Evolutionary conservation across 805 yeast species (phyloP).

Genomic region (Ogataea saltuana): DNA sequence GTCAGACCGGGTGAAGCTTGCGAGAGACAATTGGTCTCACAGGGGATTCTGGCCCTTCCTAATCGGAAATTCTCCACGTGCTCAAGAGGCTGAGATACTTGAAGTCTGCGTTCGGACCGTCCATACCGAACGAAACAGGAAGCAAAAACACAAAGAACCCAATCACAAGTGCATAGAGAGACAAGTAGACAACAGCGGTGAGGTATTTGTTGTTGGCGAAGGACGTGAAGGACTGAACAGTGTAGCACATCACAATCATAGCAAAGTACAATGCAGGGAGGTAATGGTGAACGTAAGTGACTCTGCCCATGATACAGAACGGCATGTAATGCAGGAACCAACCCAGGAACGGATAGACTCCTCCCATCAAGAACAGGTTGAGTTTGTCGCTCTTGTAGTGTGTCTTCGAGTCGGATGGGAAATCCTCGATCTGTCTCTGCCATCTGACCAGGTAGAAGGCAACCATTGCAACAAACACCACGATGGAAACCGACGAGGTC

Average conservation of each 20-base stretch:
- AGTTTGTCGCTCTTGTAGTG: conserved; percentile 22
- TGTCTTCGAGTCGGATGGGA: conserved; percentile 39
- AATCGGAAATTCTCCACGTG: conserved; percentile 49
- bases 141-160: conserved; percentile 61
- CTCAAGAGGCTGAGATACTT: conserved; percentile 52
- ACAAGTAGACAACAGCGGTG: conserved; percentile 40
- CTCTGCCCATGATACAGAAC: conserved; percentile 91
- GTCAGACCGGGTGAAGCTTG: no score
- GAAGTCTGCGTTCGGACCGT: conserved; percentile 49
- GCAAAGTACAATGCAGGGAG: conserved; percentile 96
- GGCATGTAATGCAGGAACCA: conserved; percentile 91
- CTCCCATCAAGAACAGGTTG: conserved; percentile 54
- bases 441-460: conserved; percentile 62
- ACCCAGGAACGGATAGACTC: conserved; percentile 82
- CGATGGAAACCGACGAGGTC: conserved; percentile 63
- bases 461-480: conserved; percentile 50
- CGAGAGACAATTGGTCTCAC: no score
- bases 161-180: conserved; percentile 51
- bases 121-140: conserved; percentile 83
- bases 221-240: conserved; percentile 44
- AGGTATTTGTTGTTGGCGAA: conserved; percentile 25
- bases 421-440: conserved; percentile 77
- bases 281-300: conserved; percentile 94
- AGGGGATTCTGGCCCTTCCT: no score
- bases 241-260: conserved; percentile 68